Evolutionary conservation across 768 basidiomycete genomes (phyloP).

Genomic region (Leccinellum luteum): DNA sequence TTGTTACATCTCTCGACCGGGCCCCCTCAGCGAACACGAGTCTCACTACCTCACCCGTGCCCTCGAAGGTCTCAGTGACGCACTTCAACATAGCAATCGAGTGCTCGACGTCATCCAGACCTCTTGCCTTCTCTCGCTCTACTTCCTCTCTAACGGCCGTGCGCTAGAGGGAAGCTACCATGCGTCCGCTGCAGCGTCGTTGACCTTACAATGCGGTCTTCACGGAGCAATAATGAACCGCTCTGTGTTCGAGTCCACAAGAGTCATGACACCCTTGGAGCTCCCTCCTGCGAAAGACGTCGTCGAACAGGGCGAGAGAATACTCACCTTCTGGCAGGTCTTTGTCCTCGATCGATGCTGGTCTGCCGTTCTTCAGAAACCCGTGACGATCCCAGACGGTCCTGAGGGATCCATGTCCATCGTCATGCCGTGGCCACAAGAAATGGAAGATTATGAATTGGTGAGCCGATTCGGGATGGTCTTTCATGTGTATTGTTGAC

Average conservation of each 20-base stretch:
- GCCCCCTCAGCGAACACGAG: conserved; percentile 68
- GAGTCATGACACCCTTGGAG: conserved; percentile 38
- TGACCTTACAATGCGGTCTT: conserved; percentile 73
- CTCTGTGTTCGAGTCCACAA: conserved; percentile 35
- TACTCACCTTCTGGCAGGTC: conserved; percentile 81
- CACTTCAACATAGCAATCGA: conserved; percentile 52
- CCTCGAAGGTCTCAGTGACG: conserved; percentile 61
- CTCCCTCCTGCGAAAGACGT: conserved; percentile 58
- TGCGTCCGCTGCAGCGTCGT: conserved; percentile 66
- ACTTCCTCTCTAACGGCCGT: conserved; percentile 75
- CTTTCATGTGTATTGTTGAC: conserved; percentile 11
- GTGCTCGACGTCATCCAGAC: conserved; percentile 73
- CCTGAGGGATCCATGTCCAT: conserved; percentile 56
- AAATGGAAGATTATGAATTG: conserved; percentile 67
- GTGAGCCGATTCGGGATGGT: conserved; percentile 39
- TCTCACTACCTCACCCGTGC: conserved; percentile 65
- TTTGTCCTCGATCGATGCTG: conserved; percentile 79
- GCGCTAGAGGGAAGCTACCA: conserved; percentile 78
- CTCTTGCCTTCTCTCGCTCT: conserved; percentile 70
- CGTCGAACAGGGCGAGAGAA: conserved; percentile 66
- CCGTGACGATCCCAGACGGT: conserved; percentile 63
- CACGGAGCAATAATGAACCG: conserved; percentile 41
- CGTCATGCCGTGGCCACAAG: conserved; percentile 75
- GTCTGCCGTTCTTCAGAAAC: conserved; percentile 71
- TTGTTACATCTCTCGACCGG: conserved; percentile 74